These are phyloP conservation scores for Trichosporon ovoides DNA, from an alignment of 1,284 basidiomycete genomes.

Conservation along the genomic window DNA sequence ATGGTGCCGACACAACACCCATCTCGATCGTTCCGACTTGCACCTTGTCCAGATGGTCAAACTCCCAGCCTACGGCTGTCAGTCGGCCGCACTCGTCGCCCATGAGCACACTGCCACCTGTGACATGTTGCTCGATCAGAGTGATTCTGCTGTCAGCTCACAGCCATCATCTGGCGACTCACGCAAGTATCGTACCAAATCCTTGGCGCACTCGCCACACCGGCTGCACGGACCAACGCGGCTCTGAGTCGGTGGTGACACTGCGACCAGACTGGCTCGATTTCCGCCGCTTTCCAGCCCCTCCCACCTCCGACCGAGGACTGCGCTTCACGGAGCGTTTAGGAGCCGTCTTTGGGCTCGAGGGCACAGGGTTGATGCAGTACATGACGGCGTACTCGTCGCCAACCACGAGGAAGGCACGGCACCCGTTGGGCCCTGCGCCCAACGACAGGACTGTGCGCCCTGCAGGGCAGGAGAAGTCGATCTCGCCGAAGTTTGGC, in stretches of 20 bases:
- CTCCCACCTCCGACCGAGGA: slow-evolving; percentile 35
- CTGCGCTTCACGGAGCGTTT: slow-evolving; percentile 30
- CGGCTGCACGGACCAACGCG: slow-evolving; percentile 30
- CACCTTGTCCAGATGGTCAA: slow-evolving; percentile 42
- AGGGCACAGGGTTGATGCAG: not conserved
- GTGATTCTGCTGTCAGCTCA: slow-evolving; percentile 50
- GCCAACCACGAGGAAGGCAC: slow-evolving; percentile 35
- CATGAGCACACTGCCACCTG: slow-evolving; percentile 57
- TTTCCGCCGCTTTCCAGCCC: slow-evolving; percentile 35
- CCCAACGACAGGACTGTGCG: slow-evolving; percentile 32
- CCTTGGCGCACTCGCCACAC: slow-evolving; percentile 45
- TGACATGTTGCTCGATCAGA: slow-evolving; percentile 17
- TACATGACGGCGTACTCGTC: slow-evolving; percentile 45
- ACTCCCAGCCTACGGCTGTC: slow-evolving; percentile 59
- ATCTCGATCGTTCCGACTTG: slow-evolving; percentile 62
- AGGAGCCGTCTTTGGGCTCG: not conserved
- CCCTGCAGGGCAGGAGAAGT: slow-evolving; percentile 43
- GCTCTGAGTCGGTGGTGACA: slow-evolving; percentile 14
- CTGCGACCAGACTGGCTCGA: slow-evolving; percentile 31
- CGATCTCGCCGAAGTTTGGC: slow-evolving; percentile 39
- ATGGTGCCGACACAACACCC: slow-evolving; percentile 74
- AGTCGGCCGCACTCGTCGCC: slow-evolving; percentile 74
- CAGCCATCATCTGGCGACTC: slow-evolving; percentile 38
- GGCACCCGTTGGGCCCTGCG: slow-evolving; percentile 1
- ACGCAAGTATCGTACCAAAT: slow-evolving; percentile 45